Conservation (phyloP, 2,329 filamentous ascomycete species). For the Corniculantispora saksenae region DNA sequence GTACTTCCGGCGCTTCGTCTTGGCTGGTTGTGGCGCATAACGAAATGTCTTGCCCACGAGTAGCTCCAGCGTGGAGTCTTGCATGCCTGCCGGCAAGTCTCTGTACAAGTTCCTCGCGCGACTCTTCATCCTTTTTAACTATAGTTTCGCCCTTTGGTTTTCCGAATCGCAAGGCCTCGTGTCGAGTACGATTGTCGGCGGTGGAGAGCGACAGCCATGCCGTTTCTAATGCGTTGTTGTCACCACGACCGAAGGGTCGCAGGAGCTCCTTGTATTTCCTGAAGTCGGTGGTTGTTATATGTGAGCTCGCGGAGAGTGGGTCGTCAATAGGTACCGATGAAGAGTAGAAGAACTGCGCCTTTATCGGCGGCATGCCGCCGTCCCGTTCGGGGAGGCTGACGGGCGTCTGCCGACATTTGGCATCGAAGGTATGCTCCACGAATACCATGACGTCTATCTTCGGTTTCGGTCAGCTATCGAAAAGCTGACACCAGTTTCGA, state of each 20-base stretch:
- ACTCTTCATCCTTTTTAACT: constrained; percentile 38
- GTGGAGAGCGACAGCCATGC: constrained; percentile 68
- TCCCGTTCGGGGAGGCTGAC: constrained; percentile 40
- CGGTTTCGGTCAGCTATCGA: constrained; percentile 14
- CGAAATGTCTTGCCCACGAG: constrained; percentile 31
- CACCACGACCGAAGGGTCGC: constrained; percentile 75
- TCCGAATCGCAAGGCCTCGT: constrained; percentile 36
- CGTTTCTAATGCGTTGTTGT: constrained; percentile 78
- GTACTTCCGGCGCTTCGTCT: neutral
- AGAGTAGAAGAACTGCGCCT: constrained; percentile 81
- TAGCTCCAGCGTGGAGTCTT: constrained; percentile 46
- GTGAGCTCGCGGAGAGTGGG: constrained; percentile 68
- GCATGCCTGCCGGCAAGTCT: constrained; percentile 48
- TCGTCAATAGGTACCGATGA: constrained; percentile 85
- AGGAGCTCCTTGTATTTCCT: constrained; percentile 61
- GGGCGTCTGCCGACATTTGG: constrained; percentile 59
- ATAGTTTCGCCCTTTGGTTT: constrained; percentile 26
- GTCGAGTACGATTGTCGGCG: constrained; percentile 48
- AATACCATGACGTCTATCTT: constrained; percentile 8
- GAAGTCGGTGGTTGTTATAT: constrained; percentile 52
- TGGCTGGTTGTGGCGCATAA: neutral
- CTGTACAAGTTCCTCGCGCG: constrained; percentile 41
- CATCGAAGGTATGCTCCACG: constrained; percentile 57
- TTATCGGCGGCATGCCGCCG: constrained; percentile 58
- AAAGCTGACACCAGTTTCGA: neutral